These are phyloP conservation scores for Colletotrichum australisinense DNA, from an alignment of 2,329 filamentous ascomycete species.

Conservation along the genomic window DNA sequence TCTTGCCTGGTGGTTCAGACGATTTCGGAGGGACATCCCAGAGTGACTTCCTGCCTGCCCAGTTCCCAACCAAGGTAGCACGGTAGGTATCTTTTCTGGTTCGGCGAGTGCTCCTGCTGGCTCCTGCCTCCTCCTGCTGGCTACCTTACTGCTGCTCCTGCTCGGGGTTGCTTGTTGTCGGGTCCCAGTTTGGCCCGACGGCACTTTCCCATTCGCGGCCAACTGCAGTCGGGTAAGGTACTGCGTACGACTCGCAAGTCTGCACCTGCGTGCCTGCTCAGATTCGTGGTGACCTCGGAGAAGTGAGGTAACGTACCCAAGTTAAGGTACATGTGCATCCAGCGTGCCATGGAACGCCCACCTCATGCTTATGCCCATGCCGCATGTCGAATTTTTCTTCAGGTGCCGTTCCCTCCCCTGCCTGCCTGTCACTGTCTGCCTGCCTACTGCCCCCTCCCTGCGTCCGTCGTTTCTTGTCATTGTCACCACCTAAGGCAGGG, in stretches of 20 bases:
- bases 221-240: neutral
- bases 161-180: neutral
- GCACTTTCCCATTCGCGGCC: neutral
- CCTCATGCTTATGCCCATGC: too few species aligned
- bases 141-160: neutral
- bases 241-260: too few species aligned
- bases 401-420: neutral
- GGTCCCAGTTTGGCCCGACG: neutral
- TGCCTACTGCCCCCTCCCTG: neutral
- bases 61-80: too few species aligned
- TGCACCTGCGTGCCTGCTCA: too few species aligned
- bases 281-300: too few species aligned
- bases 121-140: too few species aligned
- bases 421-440: neutral
- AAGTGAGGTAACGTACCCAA: too few species aligned
- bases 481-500: neutral
- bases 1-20: neutral
- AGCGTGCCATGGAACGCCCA: too few species aligned
- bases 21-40: neutral
- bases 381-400: slow-evolving; percentile 14
- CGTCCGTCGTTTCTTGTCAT: neutral
- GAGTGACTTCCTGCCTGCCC: neutral
- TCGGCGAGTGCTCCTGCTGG: neutral
- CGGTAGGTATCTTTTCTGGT: neutral
- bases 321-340: too few species aligned